Conservation (phyloP, 345 rosid species). For the Eucalyptus curtisii region DNA sequence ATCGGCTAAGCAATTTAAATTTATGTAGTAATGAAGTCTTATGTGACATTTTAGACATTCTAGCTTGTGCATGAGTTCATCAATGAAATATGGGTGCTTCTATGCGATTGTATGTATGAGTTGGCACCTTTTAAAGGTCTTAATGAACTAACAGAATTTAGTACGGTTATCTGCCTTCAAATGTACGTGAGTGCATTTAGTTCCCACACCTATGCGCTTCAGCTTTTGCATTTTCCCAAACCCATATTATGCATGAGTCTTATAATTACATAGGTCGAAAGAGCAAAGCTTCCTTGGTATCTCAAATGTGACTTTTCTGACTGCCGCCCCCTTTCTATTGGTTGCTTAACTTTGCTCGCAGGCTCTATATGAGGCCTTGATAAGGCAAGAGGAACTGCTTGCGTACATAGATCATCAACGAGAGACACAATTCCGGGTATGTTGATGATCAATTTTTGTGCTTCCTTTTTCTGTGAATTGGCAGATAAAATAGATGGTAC, state of each 20-base stretch:
- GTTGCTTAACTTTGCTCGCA: neutral
- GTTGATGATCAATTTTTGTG: neutral
- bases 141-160: neutral
- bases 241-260: neutral
- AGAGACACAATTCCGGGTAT: conserved; percentile 59
- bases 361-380: conserved; percentile 91
- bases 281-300: neutral
- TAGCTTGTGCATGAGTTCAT: neutral
- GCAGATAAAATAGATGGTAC: neutral
- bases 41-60: neutral
- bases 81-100: neutral
- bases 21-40: neutral
- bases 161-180: neutral
- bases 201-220: neutral
- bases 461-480: neutral
- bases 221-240: neutral
- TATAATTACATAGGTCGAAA: neutral
- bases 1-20: neutral
- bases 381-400: conserved; percentile 94
- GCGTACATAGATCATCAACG: conserved; percentile 92
- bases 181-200: neutral
- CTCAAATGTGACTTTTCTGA: neutral
- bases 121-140: neutral
- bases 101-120: neutral
- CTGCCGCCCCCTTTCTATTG: neutral